phyloP scores from a whole-genome alignment of 768 basidiomycete genomes.

The Amanita rimosa region DNA sequence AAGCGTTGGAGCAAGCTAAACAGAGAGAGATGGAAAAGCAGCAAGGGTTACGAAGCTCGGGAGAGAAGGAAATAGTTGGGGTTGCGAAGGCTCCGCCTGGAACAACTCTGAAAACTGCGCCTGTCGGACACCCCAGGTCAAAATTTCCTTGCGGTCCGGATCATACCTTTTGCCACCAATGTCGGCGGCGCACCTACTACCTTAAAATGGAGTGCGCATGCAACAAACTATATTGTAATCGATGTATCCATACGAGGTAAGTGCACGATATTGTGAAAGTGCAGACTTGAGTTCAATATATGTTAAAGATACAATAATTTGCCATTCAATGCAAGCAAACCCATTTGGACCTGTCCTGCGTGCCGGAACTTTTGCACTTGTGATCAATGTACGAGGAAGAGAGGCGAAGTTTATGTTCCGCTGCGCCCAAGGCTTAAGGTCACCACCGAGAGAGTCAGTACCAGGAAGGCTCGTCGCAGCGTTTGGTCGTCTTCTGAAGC shows the following conservation, averaged over 20 bases:
- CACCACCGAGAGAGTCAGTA: not conserved
- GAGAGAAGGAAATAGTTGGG: not conserved
- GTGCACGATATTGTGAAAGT: not conserved
- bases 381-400: slow-evolving; percentile 27
- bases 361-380: slow-evolving; percentile 40
- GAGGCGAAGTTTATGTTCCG: slow-evolving; percentile 36
- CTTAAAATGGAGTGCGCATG: slow-evolving; percentile 12
- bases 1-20: not conserved
- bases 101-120: not conserved
- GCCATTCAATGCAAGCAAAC: slow-evolving; percentile 10
- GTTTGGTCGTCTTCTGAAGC: not conserved
- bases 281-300: not conserved
- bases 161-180: slow-evolving; percentile 15
- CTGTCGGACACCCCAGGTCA: slow-evolving; percentile 7
- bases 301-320: slow-evolving; percentile 18
- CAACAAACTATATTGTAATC: slow-evolving; percentile 9
- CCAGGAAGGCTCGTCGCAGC: not conserved
- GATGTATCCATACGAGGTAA: slow-evolving; percentile 13
- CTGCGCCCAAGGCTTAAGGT: slow-evolving; percentile 8
- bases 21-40: slow-evolving; percentile 1
- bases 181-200: slow-evolving; percentile 6
- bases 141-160: not conserved
- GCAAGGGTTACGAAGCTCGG: not conserved
- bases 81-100: not conserved
- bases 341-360: slow-evolving; percentile 29